Conservation (phyloP, 306 rosid genomes). For the Trichosanthes truncata region DNA sequence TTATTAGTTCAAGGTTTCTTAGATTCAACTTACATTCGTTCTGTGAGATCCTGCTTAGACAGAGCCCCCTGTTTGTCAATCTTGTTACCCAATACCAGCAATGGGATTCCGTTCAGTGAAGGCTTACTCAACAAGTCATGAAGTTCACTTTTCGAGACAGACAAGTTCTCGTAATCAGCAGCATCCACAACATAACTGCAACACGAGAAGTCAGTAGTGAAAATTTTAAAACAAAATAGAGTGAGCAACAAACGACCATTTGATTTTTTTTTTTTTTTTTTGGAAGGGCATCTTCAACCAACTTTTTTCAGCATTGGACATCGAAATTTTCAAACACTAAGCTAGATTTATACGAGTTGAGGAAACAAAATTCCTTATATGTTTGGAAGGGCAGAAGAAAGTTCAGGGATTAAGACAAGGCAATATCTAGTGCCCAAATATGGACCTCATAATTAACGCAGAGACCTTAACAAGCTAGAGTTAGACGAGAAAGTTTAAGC, state of each 20-base stretch:
- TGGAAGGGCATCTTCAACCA: background rate
- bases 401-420: background rate
- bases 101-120: conserved; percentile 45
- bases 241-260: background rate
- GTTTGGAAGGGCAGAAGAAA: background rate
- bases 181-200: conserved; percentile 63
- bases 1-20: background rate
- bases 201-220: background rate
- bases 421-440: background rate
- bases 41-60: conserved; percentile 38
- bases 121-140: conserved; percentile 56
- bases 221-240: background rate
- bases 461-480: background rate
- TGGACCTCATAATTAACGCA: background rate
- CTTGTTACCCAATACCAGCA: conserved; percentile 55
- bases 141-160: conserved; percentile 46
- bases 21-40: conserved; percentile 43
- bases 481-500: background rate
- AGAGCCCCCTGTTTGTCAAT: conserved; percentile 49
- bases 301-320: background rate
- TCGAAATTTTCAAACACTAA: background rate
- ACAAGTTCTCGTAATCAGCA: conserved; percentile 43
- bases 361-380: background rate
- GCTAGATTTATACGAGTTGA: background rate
- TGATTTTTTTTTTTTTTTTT: background rate